These are phyloP conservation scores for Curvularia verruculosa DNA, from an alignment of 2,329 filamentous ascomycete species.

Conservation along the genomic window DNA sequence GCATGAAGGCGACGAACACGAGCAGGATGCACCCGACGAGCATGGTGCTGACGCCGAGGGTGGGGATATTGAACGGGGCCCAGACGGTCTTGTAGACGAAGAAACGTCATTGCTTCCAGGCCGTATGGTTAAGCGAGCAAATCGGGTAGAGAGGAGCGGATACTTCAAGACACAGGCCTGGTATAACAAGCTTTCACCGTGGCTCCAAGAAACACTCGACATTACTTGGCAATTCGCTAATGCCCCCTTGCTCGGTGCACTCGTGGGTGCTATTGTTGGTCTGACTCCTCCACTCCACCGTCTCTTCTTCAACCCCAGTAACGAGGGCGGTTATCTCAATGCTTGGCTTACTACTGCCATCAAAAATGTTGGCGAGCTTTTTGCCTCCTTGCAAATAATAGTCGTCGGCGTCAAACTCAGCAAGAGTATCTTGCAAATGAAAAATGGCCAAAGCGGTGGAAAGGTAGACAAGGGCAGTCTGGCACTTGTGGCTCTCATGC, in stretches of 20 bases:
- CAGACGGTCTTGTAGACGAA: conserved; percentile 49
- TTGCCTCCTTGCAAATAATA: conserved; percentile 69
- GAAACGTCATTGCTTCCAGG: conserved; percentile 60
- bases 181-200: conserved; percentile 47
- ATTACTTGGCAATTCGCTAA: conserved; percentile 63
- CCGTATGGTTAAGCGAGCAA: conserved; percentile 36
- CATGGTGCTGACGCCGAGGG: conserved; percentile 31
- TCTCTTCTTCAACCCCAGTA: conserved; percentile 64
- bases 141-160: conserved; percentile 39
- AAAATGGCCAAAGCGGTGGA: conserved; percentile 50
- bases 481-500: conserved; percentile 59
- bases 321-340: conserved; percentile 67
- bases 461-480: conserved; percentile 58
- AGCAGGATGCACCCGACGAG: conserved; percentile 25
- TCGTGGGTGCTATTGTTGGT: conserved; percentile 65
- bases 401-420: conserved; percentile 71
- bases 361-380: conserved; percentile 67
- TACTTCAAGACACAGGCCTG: conserved; percentile 44
- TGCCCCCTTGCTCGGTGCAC: conserved; percentile 65
- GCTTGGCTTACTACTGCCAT: conserved; percentile 69
- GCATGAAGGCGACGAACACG: conserved; percentile 5
- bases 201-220: conserved; percentile 49
- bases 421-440: conserved; percentile 57
- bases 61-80: conserved; percentile 32
- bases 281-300: conserved; percentile 64